Percentiles rank a stretch among this genome's conserved stretches.
Conservation (phyloP, 768 basidiomycete genomes). For the Russula earlei region DNA sequence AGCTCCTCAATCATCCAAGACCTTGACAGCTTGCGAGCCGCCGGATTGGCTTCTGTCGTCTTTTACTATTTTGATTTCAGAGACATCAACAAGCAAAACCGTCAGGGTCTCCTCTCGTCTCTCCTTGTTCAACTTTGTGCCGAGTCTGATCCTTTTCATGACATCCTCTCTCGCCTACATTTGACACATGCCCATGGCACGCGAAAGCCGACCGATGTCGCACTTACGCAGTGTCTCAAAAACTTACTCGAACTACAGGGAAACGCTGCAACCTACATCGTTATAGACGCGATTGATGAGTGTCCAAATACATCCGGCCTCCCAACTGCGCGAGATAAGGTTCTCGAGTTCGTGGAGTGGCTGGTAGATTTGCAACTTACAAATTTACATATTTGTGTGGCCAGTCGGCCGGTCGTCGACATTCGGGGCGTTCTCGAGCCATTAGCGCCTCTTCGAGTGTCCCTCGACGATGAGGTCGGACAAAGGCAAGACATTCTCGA, state of each 20-base stretch:
- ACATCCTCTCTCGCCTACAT: background rate
- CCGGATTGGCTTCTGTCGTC: background rate
- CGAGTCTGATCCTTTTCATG: background rate
- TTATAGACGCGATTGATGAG: conserved; percentile 5
- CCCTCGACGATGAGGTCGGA: conserved; percentile 3
- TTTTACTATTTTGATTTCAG: conserved; percentile 12
- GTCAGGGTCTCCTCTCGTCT: background rate
- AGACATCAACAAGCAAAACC: background rate
- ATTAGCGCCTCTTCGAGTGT: background rate
- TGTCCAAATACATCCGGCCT: conserved; percentile 1
- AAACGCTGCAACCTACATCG: background rate
- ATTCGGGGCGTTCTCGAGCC: background rate
- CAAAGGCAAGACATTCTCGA: background rate
- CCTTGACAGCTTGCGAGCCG: background rate
- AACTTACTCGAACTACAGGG: background rate
- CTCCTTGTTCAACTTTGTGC: background rate
- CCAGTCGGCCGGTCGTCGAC: background rate
- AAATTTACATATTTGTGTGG: background rate
- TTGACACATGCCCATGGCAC: background rate
- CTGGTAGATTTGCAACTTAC: background rate
- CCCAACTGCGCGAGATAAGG: background rate
- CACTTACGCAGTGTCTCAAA: background rate
- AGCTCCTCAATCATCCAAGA: conserved; percentile 6
- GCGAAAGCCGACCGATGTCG: background rate
- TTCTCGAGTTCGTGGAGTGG: background rate